phyloP scores from a whole-genome alignment of 1,284 basidiomycete species.

The Malassezia yamatoensis region DNA sequence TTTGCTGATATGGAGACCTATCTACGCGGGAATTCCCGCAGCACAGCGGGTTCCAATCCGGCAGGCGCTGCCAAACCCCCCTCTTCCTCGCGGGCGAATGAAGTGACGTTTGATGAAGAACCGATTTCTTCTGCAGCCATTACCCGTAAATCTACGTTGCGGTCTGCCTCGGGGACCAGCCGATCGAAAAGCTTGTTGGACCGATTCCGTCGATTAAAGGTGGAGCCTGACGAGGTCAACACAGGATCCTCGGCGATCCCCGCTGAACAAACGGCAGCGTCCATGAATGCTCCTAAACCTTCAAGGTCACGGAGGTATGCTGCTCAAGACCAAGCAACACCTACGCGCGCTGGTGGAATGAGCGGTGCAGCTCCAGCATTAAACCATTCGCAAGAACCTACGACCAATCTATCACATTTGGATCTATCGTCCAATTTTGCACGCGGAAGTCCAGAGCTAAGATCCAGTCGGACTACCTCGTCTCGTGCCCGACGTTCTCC shows the following conservation, averaged over 20 bases:
- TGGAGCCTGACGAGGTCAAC: conserved; percentile 5
- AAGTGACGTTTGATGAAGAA: neutral
- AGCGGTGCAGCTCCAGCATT: too few relatives aligned
- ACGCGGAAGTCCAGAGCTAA: too few relatives aligned
- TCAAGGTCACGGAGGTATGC: neutral
- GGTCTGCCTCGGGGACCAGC: neutral
- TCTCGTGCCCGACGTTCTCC: too few relatives aligned
- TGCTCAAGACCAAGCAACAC: neutral
- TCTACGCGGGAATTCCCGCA: conserved; percentile 3
- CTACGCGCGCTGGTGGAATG: neutral
- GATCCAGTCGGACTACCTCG: too few relatives aligned
- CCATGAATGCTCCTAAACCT: neutral
- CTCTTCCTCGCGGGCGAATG: neutral
- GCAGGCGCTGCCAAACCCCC: neutral
- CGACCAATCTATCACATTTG: too few relatives aligned
- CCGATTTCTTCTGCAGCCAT: neutral
- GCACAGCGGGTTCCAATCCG: neutral
- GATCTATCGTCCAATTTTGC: too few relatives aligned
- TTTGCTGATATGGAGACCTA: conserved; percentile 16
- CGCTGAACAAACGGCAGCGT: neutral
- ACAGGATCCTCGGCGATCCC: neutral
- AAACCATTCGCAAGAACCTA: too few relatives aligned
- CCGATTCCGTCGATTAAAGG: conserved; percentile 6
- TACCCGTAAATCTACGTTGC: neutral
- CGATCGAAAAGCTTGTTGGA: conserved; percentile 13